Conservation (phyloP, 192 early-diverging fungal species). For the Coemansia sp. region DNA sequence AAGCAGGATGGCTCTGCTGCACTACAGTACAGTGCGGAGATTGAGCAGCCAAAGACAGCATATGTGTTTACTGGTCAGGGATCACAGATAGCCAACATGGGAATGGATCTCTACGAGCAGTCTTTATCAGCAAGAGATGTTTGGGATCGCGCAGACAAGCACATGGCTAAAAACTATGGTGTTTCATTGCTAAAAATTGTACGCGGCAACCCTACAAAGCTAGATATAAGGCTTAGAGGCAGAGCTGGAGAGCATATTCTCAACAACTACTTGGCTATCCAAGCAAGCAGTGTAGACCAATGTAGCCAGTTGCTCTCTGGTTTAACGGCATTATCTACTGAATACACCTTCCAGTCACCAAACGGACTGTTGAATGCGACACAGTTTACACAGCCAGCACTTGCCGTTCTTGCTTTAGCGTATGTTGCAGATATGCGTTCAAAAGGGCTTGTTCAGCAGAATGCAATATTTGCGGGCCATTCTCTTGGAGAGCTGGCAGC, state of each 20-base stretch:
- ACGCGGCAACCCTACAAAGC: conserved; percentile 69
- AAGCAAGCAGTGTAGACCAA: conserved; percentile 4
- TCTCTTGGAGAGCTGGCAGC: conserved; percentile 48
- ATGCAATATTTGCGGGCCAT: conserved; percentile 88
- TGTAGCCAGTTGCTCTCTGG: conserved; percentile 6
- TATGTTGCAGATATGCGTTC: conserved; percentile 35
- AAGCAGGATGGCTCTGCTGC: conserved; percentile 63
- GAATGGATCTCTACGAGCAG: conserved; percentile 87
- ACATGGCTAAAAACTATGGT: conserved; percentile 83
- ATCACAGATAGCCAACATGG: conserved; percentile 94
- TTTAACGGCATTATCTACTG: not conserved
- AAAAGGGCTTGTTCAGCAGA: conserved; percentile 73
- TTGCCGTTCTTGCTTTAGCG: conserved; percentile 58
- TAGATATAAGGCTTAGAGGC: conserved; percentile 70
- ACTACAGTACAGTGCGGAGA: conserved; percentile 67
- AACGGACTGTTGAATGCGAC: conserved; percentile 14
- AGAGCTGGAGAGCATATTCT: conserved; percentile 76
- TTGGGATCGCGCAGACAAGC: conserved; percentile 92
- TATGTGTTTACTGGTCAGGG: conserved; percentile 98
- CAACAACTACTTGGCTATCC: conserved; percentile 77
- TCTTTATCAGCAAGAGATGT: conserved; percentile 78
- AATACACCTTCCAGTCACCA: conserved; percentile 6
- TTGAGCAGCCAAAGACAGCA: conserved; percentile 86
- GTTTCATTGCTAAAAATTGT: conserved; percentile 92
- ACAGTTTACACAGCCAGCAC: conserved; percentile 59